phyloP scores from a whole-genome alignment of 352 stramenopile species.

The Nothophytophthora sp. region DNA sequence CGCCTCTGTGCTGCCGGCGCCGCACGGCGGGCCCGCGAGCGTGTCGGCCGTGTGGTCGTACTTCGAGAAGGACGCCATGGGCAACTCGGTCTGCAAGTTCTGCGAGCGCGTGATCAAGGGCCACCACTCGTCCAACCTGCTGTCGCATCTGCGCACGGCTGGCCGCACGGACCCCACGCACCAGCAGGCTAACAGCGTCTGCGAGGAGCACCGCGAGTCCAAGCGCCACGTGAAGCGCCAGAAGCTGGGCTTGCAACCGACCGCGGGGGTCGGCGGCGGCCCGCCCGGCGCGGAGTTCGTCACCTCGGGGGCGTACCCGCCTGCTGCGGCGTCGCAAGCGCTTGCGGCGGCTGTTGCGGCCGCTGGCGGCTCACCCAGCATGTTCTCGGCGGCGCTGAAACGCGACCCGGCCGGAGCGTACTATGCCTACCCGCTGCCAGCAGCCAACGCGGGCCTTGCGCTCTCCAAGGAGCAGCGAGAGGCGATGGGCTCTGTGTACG shows the following conservation, averaged over 20 bases:
- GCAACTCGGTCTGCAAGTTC: slow-evolving; percentile 87
- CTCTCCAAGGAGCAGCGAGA: slow-evolving; percentile 55
- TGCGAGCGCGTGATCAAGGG: slow-evolving; percentile 85
- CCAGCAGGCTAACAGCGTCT: slow-evolving; percentile 74
- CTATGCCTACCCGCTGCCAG: slow-evolving; percentile 19
- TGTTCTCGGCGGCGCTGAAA: slow-evolving; percentile 31
- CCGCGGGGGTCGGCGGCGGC: slow-evolving; percentile 1
- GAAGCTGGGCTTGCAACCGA: slow-evolving; percentile 52
- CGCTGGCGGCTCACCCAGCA: slow-evolving; percentile 31
- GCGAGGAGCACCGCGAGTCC: slow-evolving; percentile 78
- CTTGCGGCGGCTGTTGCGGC: slow-evolving; percentile 44
- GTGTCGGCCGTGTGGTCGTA: slow-evolving; percentile 84
- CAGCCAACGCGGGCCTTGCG: background rate
- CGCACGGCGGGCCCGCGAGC: slow-evolving; percentile 41
- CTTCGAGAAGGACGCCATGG: slow-evolving; percentile 74
- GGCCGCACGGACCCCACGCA: slow-evolving; percentile 69
- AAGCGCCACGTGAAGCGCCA: slow-evolving; percentile 81
- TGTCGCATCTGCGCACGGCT: slow-evolving; percentile 76
- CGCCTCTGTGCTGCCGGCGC: slow-evolving; percentile 2
- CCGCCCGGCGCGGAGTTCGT: slow-evolving; percentile 38
- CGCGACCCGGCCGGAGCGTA: slow-evolving; percentile 14
- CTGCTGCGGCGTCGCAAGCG: slow-evolving; percentile 31
- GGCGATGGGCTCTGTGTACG: slow-evolving; percentile 15
- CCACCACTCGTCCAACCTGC: slow-evolving; percentile 82
- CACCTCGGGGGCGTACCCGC: slow-evolving; percentile 36